Evolutionary conservation across 805 yeast genomes (phyloP).

Genomic region (Ogataea pini): DNA sequence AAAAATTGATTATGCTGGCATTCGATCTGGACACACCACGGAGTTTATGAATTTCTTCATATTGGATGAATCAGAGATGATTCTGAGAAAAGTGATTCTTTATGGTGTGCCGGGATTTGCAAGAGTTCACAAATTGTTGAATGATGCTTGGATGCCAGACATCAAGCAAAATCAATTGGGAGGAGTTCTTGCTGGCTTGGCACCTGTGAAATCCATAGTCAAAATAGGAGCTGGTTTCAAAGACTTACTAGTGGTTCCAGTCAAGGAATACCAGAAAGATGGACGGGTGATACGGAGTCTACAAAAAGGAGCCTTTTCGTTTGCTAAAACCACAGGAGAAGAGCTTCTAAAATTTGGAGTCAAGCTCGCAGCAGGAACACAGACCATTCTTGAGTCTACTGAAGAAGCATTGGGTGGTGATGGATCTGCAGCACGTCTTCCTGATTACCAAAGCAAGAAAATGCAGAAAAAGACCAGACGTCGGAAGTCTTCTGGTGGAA

Average conservation of each 20-base stretch:
- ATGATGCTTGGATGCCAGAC: constrained; percentile 85
- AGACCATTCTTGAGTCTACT: constrained; percentile 72
- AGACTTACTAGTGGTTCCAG: constrained; percentile 71
- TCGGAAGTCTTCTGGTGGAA: constrained; percentile 14
- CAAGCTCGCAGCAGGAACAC: constrained; percentile 85
- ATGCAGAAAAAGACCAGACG: constrained; percentile 9
- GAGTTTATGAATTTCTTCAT: constrained; percentile 89
- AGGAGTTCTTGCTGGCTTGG: constrained; percentile 80
- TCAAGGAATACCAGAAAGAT: constrained; percentile 72
- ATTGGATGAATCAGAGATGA: constrained; percentile 80
- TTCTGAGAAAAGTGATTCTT: constrained; percentile 57
- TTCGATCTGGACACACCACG: constrained; percentile 80
- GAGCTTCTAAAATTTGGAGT: constrained; percentile 83
- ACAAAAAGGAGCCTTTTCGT: constrained; percentile 71
- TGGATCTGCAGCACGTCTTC: constrained; percentile 50
- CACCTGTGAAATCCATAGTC: constrained; percentile 76
- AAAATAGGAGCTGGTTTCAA: constrained; percentile 77
- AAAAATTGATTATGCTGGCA: constrained; percentile 79
- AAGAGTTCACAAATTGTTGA: constrained; percentile 53
- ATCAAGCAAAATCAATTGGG: constrained; percentile 77
- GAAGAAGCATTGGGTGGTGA: constrained; percentile 79
- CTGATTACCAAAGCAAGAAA: constrained; percentile 13
- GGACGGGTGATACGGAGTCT: constrained; percentile 68
- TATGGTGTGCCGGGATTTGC: constrained; percentile 81
- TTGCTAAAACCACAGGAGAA: constrained; percentile 75